A percentile compares a stretch with the other conserved stretches of the same genome.
Conservation (phyloP, 2,329 filamentous ascomycete species). For the Fusarium sp. region DNA sequence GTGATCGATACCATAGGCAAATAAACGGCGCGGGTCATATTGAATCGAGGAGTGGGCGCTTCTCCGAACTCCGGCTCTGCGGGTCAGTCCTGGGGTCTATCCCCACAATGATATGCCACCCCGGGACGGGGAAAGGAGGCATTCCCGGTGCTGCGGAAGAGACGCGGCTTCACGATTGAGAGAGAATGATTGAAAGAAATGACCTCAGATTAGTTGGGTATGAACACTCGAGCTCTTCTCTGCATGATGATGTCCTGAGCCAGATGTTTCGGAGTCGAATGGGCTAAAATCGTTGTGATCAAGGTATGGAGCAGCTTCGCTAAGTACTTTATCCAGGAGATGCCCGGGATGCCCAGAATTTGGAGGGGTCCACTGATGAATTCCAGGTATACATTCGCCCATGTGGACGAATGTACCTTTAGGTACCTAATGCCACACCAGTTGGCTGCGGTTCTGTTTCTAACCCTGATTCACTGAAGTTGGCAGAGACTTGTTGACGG, state of each 20-base stretch:
- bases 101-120: conserved; percentile 33
- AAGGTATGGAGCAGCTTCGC: conserved; percentile 26
- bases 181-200: background rate
- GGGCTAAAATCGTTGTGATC: conserved; percentile 16
- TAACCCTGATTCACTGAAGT: conserved; percentile 27
- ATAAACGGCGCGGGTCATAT: conserved; percentile 24
- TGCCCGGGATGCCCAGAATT: conserved; percentile 24
- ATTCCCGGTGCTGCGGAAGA: conserved; percentile 39
- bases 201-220: background rate
- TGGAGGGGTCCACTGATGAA: conserved; percentile 35
- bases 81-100: conserved; percentile 36
- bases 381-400: conserved; percentile 22
- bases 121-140: conserved; percentile 40
- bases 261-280: background rate
- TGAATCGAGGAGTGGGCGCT: conserved; percentile 31
- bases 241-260: background rate
- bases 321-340: conserved; percentile 22
- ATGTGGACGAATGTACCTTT: conserved; percentile 12
- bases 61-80: conserved; percentile 43
- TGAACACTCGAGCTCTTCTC: background rate
- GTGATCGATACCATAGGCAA: conserved; percentile 15
- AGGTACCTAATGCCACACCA: conserved; percentile 21
- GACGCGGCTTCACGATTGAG: conserved; percentile 12
- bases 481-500: conserved; percentile 14
- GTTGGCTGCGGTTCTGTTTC: conserved; percentile 10